Percentiles rank a stretch among this genome's conserved stretches.
These are phyloP conservation scores for Lepidium sativum DNA, from an alignment of 345 rosid species.

Conservation along the genomic window DNA sequence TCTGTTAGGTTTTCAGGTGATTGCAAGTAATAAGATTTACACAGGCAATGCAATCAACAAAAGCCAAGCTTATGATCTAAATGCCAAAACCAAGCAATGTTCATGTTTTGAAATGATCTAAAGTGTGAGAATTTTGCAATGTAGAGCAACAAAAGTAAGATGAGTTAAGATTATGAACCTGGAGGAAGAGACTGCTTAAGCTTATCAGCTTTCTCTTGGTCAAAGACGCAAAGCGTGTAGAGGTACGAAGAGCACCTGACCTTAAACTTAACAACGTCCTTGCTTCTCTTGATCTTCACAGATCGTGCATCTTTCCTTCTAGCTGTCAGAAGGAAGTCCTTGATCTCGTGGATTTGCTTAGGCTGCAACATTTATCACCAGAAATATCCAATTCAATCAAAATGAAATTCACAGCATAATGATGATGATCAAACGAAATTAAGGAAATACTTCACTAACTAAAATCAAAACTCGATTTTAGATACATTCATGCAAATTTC, in stretches of 20 bases:
- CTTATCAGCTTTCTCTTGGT: conserved; percentile 87
- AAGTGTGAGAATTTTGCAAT: neutral
- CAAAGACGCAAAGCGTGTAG: conserved; percentile 82
- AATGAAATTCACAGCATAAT: neutral
- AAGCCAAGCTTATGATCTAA: neutral
- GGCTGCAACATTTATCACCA: conserved; percentile 40
- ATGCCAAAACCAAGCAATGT: no score
- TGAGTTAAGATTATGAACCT: conserved; percentile 28
- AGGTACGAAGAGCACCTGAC: conserved; percentile 89
- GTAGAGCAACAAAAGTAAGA: neutral
- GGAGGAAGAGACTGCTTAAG: conserved; percentile 97
- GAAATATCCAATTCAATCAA: neutral
- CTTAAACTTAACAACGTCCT: conserved; percentile 80
- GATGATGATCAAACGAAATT: neutral
- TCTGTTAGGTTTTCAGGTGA: no score
- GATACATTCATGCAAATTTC: neutral
- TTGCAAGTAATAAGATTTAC: neutral
- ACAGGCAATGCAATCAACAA: neutral
- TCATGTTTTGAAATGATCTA: neutral
- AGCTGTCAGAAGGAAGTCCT: conserved; percentile 93
- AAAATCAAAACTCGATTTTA: neutral
- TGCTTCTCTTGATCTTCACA: conserved; percentile 85
- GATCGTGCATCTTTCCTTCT: conserved; percentile 92
- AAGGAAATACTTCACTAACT: no score
- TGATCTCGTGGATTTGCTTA: conserved; percentile 89